Evolutionary conservation across 2,329 filamentous ascomycete species (phyloP).

Genomic region (Graphiopsis chlorocephala): DNA sequence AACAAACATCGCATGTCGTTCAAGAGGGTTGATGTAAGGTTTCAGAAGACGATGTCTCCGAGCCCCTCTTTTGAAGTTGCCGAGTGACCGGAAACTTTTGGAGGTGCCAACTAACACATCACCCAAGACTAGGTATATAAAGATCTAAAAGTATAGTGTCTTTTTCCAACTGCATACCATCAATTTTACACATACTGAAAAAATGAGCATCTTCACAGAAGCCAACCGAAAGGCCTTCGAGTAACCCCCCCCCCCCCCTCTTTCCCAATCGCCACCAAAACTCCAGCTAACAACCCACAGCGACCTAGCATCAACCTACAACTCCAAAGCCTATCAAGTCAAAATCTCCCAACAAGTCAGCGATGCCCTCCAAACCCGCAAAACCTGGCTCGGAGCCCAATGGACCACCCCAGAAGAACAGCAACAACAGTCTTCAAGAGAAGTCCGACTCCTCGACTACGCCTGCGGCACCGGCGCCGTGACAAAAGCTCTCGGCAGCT

Average conservation of each 20-base stretch:
- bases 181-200: neutral
- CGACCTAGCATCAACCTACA: slow-evolving; percentile 32
- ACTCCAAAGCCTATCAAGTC: slow-evolving; percentile 33
- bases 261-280: neutral
- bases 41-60: neutral
- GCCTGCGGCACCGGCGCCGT: slow-evolving; percentile 36
- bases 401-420: slow-evolving; percentile 21
- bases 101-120: neutral
- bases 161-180: neutral
- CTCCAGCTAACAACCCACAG: slow-evolving; percentile 20
- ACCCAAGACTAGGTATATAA: neutral
- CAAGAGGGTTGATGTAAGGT: neutral
- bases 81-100: neutral
- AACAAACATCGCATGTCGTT: neutral
- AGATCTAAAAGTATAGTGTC: neutral
- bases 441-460: slow-evolving; percentile 34
- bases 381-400: slow-evolving; percentile 31
- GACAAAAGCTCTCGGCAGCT: slow-evolving; percentile 31
- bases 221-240: slow-evolving; percentile 36
- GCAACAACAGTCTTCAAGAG: slow-evolving; percentile 11
- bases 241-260: slow-evolving; percentile 18
- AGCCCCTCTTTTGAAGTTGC: neutral
- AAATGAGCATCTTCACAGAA: slow-evolving; percentile 35
- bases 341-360: slow-evolving; percentile 30
- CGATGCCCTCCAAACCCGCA: slow-evolving; percentile 27